These are phyloP conservation scores for Trichosporon sp. DNA, from an alignment of 1,284 basidiomycete genomes.

Conservation along the genomic window DNA sequence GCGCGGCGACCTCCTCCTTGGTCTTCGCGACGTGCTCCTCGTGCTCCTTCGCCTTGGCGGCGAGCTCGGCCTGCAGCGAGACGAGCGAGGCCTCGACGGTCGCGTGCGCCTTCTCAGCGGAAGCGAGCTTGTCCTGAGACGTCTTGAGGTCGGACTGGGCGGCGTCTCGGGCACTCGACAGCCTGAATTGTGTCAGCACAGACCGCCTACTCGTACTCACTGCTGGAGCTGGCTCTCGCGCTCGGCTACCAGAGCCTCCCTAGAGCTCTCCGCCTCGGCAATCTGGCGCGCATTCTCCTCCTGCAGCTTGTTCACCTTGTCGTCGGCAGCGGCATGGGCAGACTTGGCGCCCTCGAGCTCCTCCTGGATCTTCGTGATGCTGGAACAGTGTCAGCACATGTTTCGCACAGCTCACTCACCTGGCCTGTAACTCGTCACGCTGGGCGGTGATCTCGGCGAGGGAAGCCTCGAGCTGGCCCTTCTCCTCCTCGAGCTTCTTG, in stretches of 20 bases:
- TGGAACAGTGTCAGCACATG: neutral
- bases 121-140: constrained; percentile 7
- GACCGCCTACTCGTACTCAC: constrained; percentile 1
- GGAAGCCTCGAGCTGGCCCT: constrained; percentile 23
- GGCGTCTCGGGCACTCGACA: constrained; percentile 19
- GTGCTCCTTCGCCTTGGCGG: constrained; percentile 14
- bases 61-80: constrained; percentile 16
- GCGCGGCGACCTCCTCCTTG: constrained; percentile 12
- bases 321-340: constrained; percentile 7
- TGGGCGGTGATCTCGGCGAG: constrained; percentile 20
- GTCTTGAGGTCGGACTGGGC: constrained; percentile 20
- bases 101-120: constrained; percentile 10
- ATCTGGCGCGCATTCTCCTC: constrained; percentile 11
- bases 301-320: constrained; percentile 18
- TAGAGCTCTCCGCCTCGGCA: constrained; percentile 6
- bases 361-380: constrained; percentile 12
- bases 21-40: constrained; percentile 11
- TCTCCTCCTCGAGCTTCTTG: constrained; percentile 20
- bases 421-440: constrained; percentile 25
- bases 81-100: constrained; percentile 11
- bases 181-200: constrained; percentile 7
- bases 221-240: constrained; percentile 17
- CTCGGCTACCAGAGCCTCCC: constrained; percentile 5
- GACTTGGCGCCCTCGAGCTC: constrained; percentile 11
- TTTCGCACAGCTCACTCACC: constrained; percentile 19